Percentiles rank a stretch among this genome's conserved stretches.
phyloP scores from a whole-genome alignment of 495 filamentous ascomycete species.

The Geopyxis carbonaria region DNA sequence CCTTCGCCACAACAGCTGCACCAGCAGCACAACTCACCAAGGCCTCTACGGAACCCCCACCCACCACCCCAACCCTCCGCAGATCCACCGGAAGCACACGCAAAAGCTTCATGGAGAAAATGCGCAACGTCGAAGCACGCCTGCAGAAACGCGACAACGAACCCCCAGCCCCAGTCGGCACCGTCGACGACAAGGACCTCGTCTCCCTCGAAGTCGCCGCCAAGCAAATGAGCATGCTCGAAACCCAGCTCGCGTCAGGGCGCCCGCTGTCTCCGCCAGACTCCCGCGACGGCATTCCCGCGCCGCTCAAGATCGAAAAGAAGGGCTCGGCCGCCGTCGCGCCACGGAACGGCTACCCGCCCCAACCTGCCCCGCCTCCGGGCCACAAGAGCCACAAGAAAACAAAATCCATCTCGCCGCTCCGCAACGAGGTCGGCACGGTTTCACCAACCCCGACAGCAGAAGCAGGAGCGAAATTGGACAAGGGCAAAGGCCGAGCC shows the following conservation, averaged over 20 bases:
- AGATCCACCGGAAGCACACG: slow-evolving; percentile 2
- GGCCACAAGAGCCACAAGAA: slow-evolving; percentile 6
- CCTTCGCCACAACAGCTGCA: background rate
- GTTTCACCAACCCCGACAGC: slow-evolving; percentile 1
- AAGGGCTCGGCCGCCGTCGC: background rate
- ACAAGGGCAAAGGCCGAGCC: background rate
- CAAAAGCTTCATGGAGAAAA: slow-evolving; percentile 11
- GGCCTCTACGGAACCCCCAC: background rate
- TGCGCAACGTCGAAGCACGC: slow-evolving; percentile 8
- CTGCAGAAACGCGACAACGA: slow-evolving; percentile 1
- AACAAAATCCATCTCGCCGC: slow-evolving; percentile 19
- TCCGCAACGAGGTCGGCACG: slow-evolving; percentile 18
- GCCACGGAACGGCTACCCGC: background rate
- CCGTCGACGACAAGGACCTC: slow-evolving; percentile 9
- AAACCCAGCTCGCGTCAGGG: slow-evolving; percentile 14
- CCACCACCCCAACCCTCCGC: background rate
- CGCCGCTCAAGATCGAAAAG: slow-evolving; percentile 1
- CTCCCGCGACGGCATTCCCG: slow-evolving; percentile 14
- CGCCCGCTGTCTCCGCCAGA: slow-evolving; percentile 20
- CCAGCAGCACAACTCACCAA: background rate
- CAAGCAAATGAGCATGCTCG: slow-evolving; percentile 20
- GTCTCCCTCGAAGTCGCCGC: slow-evolving; percentile 21
- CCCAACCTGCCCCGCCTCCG: background rate
- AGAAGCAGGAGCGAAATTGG: background rate
- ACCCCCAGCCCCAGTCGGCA: background rate